Conservation (phyloP, 305 asterid species). For the Fraxinus platypoda region DNA sequence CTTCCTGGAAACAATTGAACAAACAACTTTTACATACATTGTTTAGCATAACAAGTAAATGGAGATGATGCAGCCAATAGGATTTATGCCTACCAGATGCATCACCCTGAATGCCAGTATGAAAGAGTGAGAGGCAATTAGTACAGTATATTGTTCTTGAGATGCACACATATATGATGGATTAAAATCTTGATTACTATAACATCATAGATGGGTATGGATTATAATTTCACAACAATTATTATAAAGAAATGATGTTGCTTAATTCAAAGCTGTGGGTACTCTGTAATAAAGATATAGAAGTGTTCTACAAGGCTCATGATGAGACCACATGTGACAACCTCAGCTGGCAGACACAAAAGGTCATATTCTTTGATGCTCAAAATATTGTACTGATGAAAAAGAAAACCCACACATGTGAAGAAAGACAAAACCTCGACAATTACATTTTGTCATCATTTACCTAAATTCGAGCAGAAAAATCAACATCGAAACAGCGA, state of each 20-base stretch:
- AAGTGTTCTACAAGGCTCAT: not conserved
- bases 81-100: not conserved
- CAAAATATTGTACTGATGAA: not conserved
- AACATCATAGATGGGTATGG: constrained; percentile 9
- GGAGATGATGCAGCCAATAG: not conserved
- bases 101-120: not conserved
- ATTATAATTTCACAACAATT: not conserved
- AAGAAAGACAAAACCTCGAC: not conserved
- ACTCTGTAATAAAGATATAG: not conserved
- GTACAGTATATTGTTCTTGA: not conserved
- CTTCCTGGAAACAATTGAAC: constrained; percentile 36
- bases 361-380: not conserved
- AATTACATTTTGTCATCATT: not conserved
- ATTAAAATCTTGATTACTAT: not conserved
- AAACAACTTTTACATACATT: constrained; percentile 10
- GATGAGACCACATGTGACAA: not conserved
- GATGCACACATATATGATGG: constrained; percentile 1
- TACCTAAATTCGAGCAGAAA: not conserved
- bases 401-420: not conserved
- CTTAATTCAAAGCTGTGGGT: not conserved
- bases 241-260: not conserved
- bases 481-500: not conserved
- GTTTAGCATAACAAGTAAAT: not conserved
- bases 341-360: not conserved
- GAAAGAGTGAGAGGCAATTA: constrained; percentile 7